phyloP scores from a whole-genome alignment of 1,284 basidiomycete species.

The Papiliotrema terrestris region DNA sequence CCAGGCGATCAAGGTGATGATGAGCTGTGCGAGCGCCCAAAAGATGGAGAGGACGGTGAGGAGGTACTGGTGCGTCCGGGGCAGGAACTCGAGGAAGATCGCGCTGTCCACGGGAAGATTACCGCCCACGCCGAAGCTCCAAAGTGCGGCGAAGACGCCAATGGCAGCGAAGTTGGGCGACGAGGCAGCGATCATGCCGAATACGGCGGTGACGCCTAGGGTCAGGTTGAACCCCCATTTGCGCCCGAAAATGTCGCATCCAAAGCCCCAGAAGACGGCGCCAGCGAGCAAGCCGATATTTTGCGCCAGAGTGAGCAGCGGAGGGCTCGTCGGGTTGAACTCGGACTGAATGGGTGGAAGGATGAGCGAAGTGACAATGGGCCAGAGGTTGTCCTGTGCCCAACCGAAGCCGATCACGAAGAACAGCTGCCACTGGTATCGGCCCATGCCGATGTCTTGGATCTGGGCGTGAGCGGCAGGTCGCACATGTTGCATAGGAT shows the following conservation, averaged over 20 bases:
- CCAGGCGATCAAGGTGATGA: slow-evolving; percentile 33
- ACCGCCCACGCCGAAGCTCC: slow-evolving; percentile 60
- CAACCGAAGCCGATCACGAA: slow-evolving; percentile 52
- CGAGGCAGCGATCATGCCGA: slow-evolving; percentile 59
- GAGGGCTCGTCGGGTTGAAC: slow-evolving; percentile 29
- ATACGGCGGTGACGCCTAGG: slow-evolving; percentile 59
- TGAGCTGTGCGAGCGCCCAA: slow-evolving; percentile 59
- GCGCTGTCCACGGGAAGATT: slow-evolving; percentile 60
- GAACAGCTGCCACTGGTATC: slow-evolving; percentile 62
- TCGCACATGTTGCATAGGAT: too few relatives aligned
- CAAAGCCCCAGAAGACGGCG: slow-evolving; percentile 53
- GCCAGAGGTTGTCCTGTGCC: slow-evolving; percentile 13
- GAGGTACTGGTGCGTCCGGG: slow-evolving; percentile 55
- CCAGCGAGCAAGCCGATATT: slow-evolving; percentile 38
- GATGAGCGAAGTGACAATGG: slow-evolving; percentile 48
- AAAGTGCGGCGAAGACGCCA: slow-evolving; percentile 52
- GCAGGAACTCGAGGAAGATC: slow-evolving; percentile 59
- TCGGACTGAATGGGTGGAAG: slow-evolving; percentile 55
- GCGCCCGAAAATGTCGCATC: slow-evolving; percentile 52
- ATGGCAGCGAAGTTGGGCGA: slow-evolving; percentile 57
- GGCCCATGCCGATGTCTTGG: slow-evolving; percentile 59
- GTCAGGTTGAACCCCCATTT: slow-evolving; percentile 60
- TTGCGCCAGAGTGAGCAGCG: slow-evolving; percentile 30
- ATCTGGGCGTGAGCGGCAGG: too few relatives aligned
- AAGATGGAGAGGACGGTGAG: slow-evolving; percentile 62